Percentiles rank a stretch among this genome's conserved stretches.
These are phyloP conservation scores for Fragaria ananassa DNA, from an alignment of 306 rosid genomes.

Conservation along the genomic window DNA sequence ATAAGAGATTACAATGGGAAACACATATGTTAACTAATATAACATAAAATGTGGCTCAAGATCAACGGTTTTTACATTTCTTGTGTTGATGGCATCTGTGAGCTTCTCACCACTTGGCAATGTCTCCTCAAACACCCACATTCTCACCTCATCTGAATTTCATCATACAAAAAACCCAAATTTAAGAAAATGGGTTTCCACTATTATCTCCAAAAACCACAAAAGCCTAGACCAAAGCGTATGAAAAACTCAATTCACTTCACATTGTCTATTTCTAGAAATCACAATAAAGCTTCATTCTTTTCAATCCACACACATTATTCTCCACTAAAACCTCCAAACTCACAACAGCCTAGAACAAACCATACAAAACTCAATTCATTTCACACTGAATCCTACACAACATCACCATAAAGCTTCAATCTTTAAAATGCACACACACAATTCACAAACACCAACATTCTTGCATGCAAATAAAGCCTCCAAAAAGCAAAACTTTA, in stretches of 20 bases:
- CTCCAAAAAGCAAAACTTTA: constrained; percentile 11
- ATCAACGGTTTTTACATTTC: constrained; percentile 53
- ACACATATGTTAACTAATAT: constrained; percentile 1
- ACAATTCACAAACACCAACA: background rate
- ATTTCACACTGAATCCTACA: background rate
- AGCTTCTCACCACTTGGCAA: constrained; percentile 77
- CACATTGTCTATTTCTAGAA: background rate
- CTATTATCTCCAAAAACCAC: background rate
- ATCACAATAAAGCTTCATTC: constrained; percentile 1
- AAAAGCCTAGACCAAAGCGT: background rate
- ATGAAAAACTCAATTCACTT: background rate
- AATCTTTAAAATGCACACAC: background rate
- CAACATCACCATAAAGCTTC: background rate
- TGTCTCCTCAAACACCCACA: constrained; percentile 92
- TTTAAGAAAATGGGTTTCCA: constrained; percentile 9
- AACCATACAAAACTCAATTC: background rate
- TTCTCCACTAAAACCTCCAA: background rate
- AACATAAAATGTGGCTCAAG: constrained; percentile 8
- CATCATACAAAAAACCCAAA: constrained; percentile 8
- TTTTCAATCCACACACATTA: background rate
- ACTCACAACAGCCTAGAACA: background rate
- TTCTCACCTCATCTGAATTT: constrained; percentile 77
- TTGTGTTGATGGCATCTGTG: constrained; percentile 67
- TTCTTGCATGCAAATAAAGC: constrained; percentile 13
- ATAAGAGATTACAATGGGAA: background rate